Evolutionary conservation across 164 flowering plant species (phyloP).

Genomic region (Piper longum): DNA sequence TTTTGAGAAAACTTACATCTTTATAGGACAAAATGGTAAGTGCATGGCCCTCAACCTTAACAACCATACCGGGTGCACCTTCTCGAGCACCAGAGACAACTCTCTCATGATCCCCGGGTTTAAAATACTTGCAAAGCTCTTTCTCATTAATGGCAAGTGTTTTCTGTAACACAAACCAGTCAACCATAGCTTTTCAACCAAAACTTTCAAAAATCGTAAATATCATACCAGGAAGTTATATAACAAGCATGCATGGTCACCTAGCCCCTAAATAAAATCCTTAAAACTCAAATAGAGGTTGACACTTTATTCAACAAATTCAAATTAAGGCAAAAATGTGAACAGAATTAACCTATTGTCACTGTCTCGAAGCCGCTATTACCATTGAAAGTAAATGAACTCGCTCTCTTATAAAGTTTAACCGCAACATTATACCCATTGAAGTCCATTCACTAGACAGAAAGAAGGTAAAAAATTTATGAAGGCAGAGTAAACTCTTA

Average conservation of each 20-base stretch:
- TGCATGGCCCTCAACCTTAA: slow-evolving; percentile 84
- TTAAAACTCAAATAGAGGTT: slow-evolving; percentile 70
- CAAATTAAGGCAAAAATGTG: too few species aligned
- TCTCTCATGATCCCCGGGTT: slow-evolving; percentile 93
- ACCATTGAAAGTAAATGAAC: too few species aligned
- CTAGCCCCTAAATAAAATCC: slow-evolving; percentile 77
- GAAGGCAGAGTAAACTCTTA: too few species aligned
- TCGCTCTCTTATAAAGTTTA: too few species aligned
- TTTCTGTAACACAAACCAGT: slow-evolving; percentile 19
- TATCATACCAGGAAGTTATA: background rate
- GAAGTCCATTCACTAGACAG: too few species aligned
- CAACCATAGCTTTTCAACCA: too few species aligned
- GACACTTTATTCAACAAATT: too few species aligned
- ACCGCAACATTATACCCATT: too few species aligned
- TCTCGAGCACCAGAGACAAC: slow-evolving; percentile 84
- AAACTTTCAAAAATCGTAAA: background rate
- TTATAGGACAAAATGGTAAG: slow-evolving; percentile 80
- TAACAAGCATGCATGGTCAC: background rate
- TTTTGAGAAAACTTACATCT: slow-evolving; percentile 40
- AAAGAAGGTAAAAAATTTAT: too few species aligned
- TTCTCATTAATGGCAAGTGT: slow-evolving; percentile 73
- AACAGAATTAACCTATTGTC: too few species aligned
- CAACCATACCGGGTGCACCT: slow-evolving; percentile 96
- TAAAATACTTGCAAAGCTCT: slow-evolving; percentile 86
- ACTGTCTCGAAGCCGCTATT: too few species aligned